Evolutionary conservation across 352 stramenopile species (phyloP).

Genomic region (Pythium plurisporium): DNA sequence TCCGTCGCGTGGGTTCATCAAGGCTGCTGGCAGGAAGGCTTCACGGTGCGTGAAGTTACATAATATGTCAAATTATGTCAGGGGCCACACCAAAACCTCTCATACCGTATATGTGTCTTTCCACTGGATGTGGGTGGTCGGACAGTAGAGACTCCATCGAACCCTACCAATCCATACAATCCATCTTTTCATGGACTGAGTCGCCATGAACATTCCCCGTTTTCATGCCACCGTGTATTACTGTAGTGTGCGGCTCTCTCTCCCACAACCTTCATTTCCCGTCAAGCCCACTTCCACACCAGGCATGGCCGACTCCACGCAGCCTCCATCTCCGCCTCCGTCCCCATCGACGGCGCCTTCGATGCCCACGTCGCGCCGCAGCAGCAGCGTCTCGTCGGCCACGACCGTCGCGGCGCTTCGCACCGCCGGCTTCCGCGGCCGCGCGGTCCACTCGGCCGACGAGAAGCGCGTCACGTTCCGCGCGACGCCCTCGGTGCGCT

Average conservation of each 20-base stretch:
- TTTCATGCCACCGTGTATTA: too few species aligned
- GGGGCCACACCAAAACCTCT: too few species aligned
- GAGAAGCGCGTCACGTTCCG: slow-evolving; percentile 19
- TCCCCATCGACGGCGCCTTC: not conserved
- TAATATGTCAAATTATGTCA: too few species aligned
- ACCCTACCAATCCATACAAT: not conserved
- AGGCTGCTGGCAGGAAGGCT: too few species aligned
- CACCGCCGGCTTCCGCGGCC: not conserved
- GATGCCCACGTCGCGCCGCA: not conserved
- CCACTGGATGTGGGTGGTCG: too few species aligned
- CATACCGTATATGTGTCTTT: too few species aligned
- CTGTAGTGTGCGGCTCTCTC: not conserved
- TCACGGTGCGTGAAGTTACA: too few species aligned
- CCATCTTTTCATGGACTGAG: not conserved
- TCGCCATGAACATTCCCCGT: not conserved
- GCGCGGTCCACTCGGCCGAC: slow-evolving; percentile 2
- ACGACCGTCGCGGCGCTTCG: not conserved
- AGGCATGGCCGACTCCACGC: not conserved
- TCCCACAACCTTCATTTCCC: not conserved
- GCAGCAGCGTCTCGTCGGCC: slow-evolving; percentile 1
- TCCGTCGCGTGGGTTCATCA: too few species aligned
- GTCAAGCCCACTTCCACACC: not conserved
- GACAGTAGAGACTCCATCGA: too few species aligned
- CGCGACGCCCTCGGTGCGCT: slow-evolving; percentile 16
- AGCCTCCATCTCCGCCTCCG: not conserved